Conservation (phyloP, 1,139 yeast species). For the Sugiyamaella japonica region DNA sequence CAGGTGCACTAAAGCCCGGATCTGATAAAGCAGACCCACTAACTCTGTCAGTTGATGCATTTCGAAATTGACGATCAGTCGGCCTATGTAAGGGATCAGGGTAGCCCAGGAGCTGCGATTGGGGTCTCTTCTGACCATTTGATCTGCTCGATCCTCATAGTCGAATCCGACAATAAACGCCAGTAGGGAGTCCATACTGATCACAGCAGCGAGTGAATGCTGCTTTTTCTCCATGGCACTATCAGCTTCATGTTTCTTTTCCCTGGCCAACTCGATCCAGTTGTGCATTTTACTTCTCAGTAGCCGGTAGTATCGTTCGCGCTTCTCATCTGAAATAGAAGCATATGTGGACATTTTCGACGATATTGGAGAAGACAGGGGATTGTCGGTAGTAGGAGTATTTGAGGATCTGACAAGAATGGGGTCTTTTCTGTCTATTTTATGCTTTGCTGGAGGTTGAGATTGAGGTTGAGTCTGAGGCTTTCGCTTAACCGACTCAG, state of each 20-base stretch:
- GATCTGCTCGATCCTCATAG: constrained; percentile 42
- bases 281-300: constrained; percentile 34
- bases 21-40: constrained; percentile 40
- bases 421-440: neutral
- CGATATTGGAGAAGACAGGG: constrained; percentile 3
- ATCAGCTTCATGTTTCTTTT: constrained; percentile 42
- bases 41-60: constrained; percentile 25
- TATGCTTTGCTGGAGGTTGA: neutral
- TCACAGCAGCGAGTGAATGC: constrained; percentile 35
- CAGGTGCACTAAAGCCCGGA: constrained; percentile 41
- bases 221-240: constrained; percentile 30
- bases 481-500: constrained; percentile 8
- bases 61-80: constrained; percentile 34
- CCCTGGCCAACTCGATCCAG: constrained; percentile 40
- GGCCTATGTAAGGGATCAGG: constrained; percentile 39
- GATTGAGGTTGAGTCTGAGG: neutral
- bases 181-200: constrained; percentile 40
- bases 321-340: constrained; percentile 25
- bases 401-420: neutral
- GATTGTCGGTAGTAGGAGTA: neutral
- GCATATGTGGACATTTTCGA: constrained; percentile 6
- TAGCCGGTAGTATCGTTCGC: constrained; percentile 31
- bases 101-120: constrained; percentile 42
- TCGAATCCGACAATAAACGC: constrained; percentile 45
- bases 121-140: constrained; percentile 29